Conservation (phyloP, 305 asterid species). For the Solanum hybrid region DNA sequence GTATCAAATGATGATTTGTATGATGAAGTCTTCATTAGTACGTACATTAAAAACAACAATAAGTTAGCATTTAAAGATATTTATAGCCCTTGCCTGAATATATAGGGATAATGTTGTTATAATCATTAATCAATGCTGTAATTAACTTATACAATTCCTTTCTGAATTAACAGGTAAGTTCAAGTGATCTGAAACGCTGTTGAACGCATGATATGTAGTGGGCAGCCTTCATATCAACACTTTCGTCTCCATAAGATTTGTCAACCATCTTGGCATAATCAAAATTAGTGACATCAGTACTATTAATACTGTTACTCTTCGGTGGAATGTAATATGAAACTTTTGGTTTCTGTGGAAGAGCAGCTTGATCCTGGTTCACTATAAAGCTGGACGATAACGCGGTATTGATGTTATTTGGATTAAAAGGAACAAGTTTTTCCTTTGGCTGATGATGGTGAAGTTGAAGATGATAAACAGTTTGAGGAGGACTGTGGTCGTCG, state of each 20-base stretch:
- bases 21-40: background rate
- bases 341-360: constrained; percentile 29
- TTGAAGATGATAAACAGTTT: background rate
- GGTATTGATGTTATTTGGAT: background rate
- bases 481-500: background rate
- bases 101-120: too few relatives aligned
- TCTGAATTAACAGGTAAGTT: constrained; percentile 21
- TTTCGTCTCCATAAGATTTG: constrained; percentile 24
- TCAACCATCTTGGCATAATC: constrained; percentile 8
- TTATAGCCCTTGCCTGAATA: background rate
- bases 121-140: background rate
- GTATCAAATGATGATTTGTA: background rate
- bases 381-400: background rate
- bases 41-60: background rate
- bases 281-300: background rate
- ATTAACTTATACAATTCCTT: background rate
- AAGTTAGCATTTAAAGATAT: background rate
- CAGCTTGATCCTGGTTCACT: constrained; percentile 41
- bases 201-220: constrained; percentile 47
- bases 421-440: background rate
- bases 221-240: constrained; percentile 42
- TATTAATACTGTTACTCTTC: background rate
- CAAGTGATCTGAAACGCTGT: constrained; percentile 44
- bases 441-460: background rate
- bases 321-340: constrained; percentile 20